Evolutionary conservation across 2,329 filamentous ascomycete genomes (phyloP).

Genomic region (Penicillium sp.): DNA sequence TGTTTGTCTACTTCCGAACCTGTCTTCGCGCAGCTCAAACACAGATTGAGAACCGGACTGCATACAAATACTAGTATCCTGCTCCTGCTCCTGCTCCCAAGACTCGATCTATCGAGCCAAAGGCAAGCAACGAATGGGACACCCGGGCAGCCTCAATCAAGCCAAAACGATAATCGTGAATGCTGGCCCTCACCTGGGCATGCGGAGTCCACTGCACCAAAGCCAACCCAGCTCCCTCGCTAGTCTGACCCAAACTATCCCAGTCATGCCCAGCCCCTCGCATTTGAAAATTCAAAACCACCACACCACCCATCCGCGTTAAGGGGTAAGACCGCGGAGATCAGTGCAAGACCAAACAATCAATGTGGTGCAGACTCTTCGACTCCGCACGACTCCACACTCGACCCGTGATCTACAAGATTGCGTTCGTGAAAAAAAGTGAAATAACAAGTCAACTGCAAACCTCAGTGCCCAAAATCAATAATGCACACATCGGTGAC

Average conservation of each 20-base stretch:
- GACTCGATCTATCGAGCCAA: not conserved
- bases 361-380: not conserved
- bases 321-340: not conserved
- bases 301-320: not conserved
- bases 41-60: not conserved
- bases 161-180: not conserved
- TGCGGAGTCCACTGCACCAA: not conserved
- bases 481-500: constrained; percentile 1
- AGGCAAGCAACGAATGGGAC: not conserved
- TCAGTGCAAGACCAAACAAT: not conserved
- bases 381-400: not conserved
- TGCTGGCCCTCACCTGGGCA: not conserved
- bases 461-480: constrained; percentile 6
- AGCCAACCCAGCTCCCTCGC: not conserved
- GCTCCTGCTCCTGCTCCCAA: not conserved
- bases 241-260: not conserved
- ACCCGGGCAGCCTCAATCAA: not conserved
- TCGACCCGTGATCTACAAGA: constrained; percentile 6
- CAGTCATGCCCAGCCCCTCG: not conserved
- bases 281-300: not conserved
- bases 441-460: not conserved
- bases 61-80: not conserved
- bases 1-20: not conserved
- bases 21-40: not conserved
- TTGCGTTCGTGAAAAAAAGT: constrained; percentile 1